Conservation (phyloP, 306 rosid genomes). For the Abrus pulchellus region DNA sequence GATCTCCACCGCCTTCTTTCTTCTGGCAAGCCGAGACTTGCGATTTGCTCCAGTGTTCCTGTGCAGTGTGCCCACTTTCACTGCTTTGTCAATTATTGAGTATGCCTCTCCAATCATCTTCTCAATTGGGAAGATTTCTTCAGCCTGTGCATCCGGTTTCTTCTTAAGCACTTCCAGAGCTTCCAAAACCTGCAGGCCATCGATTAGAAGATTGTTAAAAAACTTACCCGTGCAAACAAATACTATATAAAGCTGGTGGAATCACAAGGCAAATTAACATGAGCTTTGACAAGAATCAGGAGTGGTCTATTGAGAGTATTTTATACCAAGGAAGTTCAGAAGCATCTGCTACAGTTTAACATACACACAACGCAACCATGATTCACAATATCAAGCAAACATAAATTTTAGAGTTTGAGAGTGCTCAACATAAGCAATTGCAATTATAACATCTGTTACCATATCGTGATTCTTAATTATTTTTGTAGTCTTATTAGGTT, state of each 20-base stretch:
- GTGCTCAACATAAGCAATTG: conserved; percentile 7
- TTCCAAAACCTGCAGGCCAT: conserved; percentile 79
- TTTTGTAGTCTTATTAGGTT: conserved; percentile 15
- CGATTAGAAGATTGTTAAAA: conserved; percentile 27
- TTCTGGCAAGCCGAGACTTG: conserved; percentile 92
- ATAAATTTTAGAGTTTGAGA: not conserved
- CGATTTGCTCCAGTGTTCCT: conserved; percentile 89
- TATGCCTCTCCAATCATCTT: conserved; percentile 92
- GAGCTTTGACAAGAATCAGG: conserved; percentile 12
- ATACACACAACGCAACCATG: not conserved
- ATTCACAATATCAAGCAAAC: not conserved
- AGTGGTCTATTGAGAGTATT: not conserved
- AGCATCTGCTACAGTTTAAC: conserved; percentile 7
- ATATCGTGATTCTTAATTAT: not conserved
- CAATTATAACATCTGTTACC: conserved; percentile 17
- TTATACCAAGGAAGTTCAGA: not conserved
- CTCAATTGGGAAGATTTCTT: conserved; percentile 80
- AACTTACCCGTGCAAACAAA: not conserved
- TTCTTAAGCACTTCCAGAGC: conserved; percentile 80
- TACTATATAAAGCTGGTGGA: not conserved
- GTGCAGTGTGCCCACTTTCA: conserved; percentile 90
- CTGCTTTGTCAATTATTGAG: conserved; percentile 93
- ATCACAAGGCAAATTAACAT: conserved; percentile 2
- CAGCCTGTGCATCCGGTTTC: conserved; percentile 79
- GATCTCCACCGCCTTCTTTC: conserved; percentile 89